Evolutionary conservation across 192 early-diverging fungal genomes (phyloP).

Genomic region (Coemansia sp.): DNA sequence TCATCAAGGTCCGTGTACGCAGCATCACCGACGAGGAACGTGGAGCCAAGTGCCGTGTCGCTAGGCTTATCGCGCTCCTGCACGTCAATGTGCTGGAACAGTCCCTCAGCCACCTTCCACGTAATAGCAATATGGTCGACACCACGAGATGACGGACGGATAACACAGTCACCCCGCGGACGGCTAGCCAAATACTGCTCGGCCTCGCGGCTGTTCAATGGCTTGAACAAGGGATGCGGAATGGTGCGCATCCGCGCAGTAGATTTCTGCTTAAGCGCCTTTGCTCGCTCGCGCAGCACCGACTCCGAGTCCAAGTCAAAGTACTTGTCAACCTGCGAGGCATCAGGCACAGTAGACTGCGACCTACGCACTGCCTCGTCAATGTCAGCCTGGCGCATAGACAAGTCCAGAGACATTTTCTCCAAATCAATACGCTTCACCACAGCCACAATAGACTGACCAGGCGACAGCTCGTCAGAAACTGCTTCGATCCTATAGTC

Average conservation of each 20-base stretch:
- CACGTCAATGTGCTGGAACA: slow-evolving; percentile 86
- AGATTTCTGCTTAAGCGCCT: slow-evolving; percentile 33
- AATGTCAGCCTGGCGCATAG: slow-evolving; percentile 65
- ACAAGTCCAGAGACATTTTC: slow-evolving; percentile 75
- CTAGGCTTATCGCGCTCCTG: slow-evolving; percentile 62
- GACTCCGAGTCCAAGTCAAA: slow-evolving; percentile 64
- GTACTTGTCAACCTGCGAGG: slow-evolving; percentile 55
- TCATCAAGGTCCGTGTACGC: slow-evolving; percentile 91
- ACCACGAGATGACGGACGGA: slow-evolving; percentile 91
- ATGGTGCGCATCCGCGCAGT: slow-evolving; percentile 63
- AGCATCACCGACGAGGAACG: slow-evolving; percentile 67
- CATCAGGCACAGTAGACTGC: slow-evolving; percentile 36
- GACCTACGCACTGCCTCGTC: slow-evolving; percentile 44
- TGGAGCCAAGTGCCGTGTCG: slow-evolving; percentile 70
- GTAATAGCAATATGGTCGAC: slow-evolving; percentile 88
- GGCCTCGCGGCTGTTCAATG: slow-evolving; percentile 72
- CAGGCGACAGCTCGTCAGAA: slow-evolving; percentile 65
- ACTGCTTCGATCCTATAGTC: slow-evolving; percentile 63
- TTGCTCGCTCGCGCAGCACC: slow-evolving; percentile 41
- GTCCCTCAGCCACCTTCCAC: slow-evolving; percentile 85
- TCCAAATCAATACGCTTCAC: slow-evolving; percentile 83
- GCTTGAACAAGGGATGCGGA: slow-evolving; percentile 85
- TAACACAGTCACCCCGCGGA: slow-evolving; percentile 75
- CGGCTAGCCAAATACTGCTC: slow-evolving; percentile 69
- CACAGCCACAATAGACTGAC: slow-evolving; percentile 72